These are phyloP conservation scores for Pythium pyrilobum DNA, from an alignment of 352 stramenopile genomes.

Conservation along the genomic window DNA sequence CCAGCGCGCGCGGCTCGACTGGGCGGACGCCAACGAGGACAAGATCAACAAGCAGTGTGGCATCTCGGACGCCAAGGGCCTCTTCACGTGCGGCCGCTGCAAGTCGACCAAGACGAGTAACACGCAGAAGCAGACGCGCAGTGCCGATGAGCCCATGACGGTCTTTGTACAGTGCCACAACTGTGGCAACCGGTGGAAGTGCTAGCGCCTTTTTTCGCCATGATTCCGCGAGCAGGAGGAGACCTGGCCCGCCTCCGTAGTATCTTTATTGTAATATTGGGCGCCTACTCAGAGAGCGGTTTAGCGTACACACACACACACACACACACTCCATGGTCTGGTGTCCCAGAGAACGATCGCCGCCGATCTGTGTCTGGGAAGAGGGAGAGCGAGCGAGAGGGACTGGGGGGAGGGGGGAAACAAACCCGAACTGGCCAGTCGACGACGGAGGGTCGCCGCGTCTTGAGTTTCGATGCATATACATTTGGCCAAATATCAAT, in stretches of 20 bases:
- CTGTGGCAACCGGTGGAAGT: constrained; percentile 95
- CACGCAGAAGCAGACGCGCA: constrained; percentile 97
- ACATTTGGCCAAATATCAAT: constrained; percentile 2
- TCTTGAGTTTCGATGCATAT: not conserved
- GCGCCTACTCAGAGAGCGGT: too few relatives aligned
- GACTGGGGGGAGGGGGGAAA: too few relatives aligned
- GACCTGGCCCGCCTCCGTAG: constrained; percentile 1
- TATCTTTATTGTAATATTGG: constrained; percentile 18
- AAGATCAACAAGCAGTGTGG: constrained; percentile 91
- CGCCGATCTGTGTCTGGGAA: constrained; percentile 12
- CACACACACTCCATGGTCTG: not conserved
- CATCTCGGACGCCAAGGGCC: constrained; percentile 66
- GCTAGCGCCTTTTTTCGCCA: constrained; percentile 36
- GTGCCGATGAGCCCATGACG: constrained; percentile 98
- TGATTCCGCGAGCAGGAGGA: not conserved
- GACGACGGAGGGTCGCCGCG: too few relatives aligned
- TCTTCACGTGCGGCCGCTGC: constrained; percentile 92
- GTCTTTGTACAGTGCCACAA: constrained; percentile 96
- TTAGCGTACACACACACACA: too few relatives aligned
- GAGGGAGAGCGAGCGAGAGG: not conserved
- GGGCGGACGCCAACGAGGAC: constrained; percentile 87
- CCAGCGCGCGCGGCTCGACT: constrained; percentile 82
- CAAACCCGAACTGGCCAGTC: too few relatives aligned
- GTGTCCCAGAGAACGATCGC: constrained; percentile 1
- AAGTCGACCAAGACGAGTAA: constrained; percentile 96